Evolutionary conservation across 2,329 filamentous ascomycete species (phyloP), one percentile per base, ranked within the genome.

Genomic region (Fusarium udum): DNA sequence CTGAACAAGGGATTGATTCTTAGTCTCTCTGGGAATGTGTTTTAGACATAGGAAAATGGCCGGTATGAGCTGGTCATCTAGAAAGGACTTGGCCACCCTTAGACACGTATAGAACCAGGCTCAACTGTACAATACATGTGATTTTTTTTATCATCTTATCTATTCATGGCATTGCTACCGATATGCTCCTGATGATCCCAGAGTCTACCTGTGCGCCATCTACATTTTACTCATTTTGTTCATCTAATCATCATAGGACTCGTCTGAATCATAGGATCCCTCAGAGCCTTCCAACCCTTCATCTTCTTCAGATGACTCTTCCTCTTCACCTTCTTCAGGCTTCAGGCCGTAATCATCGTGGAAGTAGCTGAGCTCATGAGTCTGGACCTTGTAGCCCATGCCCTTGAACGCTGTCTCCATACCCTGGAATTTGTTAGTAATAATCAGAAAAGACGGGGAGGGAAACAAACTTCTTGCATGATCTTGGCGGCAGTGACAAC

Each of bases 301-400:
- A 8, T 84, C 83, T 3, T 83, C 84, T 7, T 89, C 87, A 0
- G 87, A 86, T 0, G 87, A 86, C 0, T 85, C 85, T 4, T 85
- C 86, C 1, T 85, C 86, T 2, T 88, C 86, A 0, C 91, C 90
- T 0, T 91, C 91, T 0, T 91, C 91, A 6, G 87, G 87, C 80
- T 92, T 88, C 52, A 98, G 83, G 2, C 95, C 95, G 80, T 98
- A 98, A 78, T 95, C 93, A 72, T 98, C 94, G 81, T 97, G 91
- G 82, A 97, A 98, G 77, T 93, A 88, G 46, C 91, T 90, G 56
- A 98, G 86, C 34, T 92, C 87, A 79, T 92, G 91, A 43, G 93
- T 87, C 79, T 93, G 88, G 1, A 92, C 92, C 80, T 91, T 92
- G 85, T 97, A 99, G 0, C 95, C 95, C 64, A 90, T 91, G 3